A percentile compares a stretch with the other conserved stretches of the same genome.
Conservation (phyloP, 2,329 filamentous ascomycete species). For the Aureobasidium sp. region DNA sequence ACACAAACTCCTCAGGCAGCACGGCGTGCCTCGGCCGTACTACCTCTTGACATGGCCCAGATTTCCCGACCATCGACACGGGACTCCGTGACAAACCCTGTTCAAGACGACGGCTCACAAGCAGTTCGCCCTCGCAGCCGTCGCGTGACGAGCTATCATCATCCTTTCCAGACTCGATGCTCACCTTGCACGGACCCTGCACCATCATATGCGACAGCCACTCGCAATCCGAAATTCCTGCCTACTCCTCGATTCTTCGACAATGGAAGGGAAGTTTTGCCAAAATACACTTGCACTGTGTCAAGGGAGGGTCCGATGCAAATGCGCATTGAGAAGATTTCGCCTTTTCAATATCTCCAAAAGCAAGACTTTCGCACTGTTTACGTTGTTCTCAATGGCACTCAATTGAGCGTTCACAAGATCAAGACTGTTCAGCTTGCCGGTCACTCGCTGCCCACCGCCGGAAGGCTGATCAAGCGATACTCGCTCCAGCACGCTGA, state of each 20-base stretch:
- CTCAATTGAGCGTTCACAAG: constrained; percentile 58
- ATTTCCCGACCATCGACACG: background rate
- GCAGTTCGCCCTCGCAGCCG: background rate
- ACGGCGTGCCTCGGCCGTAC: background rate
- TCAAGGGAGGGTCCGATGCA: constrained; percentile 26
- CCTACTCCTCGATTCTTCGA: constrained; percentile 16
- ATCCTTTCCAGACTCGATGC: constrained; percentile 29
- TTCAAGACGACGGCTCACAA: background rate
- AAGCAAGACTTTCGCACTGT: constrained; percentile 35
- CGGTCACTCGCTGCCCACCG: constrained; percentile 28
- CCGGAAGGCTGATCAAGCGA: constrained; percentile 55
- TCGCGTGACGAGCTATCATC: constrained; percentile 27
- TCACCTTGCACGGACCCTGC: constrained; percentile 25
- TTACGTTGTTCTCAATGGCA: constrained; percentile 60
- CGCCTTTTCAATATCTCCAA: constrained; percentile 24
- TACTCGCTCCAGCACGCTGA: constrained; percentile 71
- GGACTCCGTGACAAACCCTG: background rate
- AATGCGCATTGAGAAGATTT: constrained; percentile 28
- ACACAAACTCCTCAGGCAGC: background rate
- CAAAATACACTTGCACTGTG: constrained; percentile 30
- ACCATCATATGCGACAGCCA: constrained; percentile 27
- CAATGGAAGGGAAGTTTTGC: constrained; percentile 25
- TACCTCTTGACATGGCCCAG: background rate
- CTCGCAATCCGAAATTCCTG: constrained; percentile 18
- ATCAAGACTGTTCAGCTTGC: constrained; percentile 43